Evolutionary conservation across 169 alveolate species (phyloP).

Genomic region (Theileria luwenshuni): DNA sequence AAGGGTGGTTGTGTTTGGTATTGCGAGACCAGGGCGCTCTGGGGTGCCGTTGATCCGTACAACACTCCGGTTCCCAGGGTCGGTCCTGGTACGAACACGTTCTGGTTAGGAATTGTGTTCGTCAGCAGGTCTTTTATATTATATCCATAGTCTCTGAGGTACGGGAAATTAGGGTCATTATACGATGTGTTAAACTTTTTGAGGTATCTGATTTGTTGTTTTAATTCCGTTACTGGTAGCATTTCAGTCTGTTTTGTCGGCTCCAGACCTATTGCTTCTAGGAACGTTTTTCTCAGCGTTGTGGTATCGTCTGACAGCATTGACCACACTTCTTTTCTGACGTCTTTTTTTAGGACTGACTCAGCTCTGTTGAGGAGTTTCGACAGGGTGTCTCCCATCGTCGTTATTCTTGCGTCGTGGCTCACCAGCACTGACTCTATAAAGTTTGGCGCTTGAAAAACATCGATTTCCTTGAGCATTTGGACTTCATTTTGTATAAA

Average conservation of each 20-base stretch:
- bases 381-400: slow-evolving; percentile 25
- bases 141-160: slow-evolving; percentile 19
- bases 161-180: slow-evolving; percentile 17
- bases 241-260: not conserved
- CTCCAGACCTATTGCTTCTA: slow-evolving; percentile 42
- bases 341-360: not conserved
- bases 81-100: not conserved
- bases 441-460: slow-evolving; percentile 33
- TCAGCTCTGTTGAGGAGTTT: slow-evolving; percentile 36
- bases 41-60: no score
- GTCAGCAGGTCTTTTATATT: slow-evolving; percentile 53
- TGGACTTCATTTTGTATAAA: slow-evolving; percentile 36
- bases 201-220: slow-evolving; percentile 48
- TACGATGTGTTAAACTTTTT: slow-evolving; percentile 59
- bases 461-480: slow-evolving; percentile 52
- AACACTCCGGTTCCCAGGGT: slow-evolving; percentile 6
- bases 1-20: no score
- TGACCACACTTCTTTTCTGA: slow-evolving; percentile 31
- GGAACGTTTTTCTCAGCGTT: slow-evolving; percentile 41
- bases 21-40: no score
- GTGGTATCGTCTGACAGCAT: slow-evolving; percentile 37
- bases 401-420: slow-evolving; percentile 29
- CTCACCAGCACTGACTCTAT: slow-evolving; percentile 37
- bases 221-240: slow-evolving; percentile 24
- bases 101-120: slow-evolving; percentile 25